Percentiles rank a stretch among this genome's conserved stretches.
Evolutionary conservation across 2,329 filamentous ascomycete genomes (phyloP).

Genomic region (Fusarium nematophilum): DNA sequence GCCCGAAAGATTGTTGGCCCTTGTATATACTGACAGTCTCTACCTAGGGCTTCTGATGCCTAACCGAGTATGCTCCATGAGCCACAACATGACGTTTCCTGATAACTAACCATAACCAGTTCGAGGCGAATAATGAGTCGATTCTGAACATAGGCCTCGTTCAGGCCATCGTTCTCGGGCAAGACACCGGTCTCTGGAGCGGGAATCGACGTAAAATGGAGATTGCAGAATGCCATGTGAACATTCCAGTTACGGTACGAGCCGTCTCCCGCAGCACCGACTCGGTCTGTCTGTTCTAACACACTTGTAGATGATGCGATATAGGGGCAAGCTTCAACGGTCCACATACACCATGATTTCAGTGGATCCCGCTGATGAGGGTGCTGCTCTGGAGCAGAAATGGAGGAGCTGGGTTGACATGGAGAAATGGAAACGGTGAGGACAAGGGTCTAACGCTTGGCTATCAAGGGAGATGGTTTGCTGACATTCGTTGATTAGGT

Average conservation of each 20-base stretch:
- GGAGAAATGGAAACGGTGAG: constrained; percentile 73
- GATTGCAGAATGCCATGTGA: constrained; percentile 63
- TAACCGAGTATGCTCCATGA: constrained; percentile 36
- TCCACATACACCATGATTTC: constrained; percentile 63
- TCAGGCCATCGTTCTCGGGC: constrained; percentile 60
- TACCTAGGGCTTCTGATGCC: constrained; percentile 47
- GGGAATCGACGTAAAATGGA: constrained; percentile 67
- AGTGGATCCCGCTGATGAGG: constrained; percentile 65
- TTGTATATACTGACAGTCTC: neutral
- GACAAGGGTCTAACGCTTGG: neutral
- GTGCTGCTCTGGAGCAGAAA: constrained; percentile 68
- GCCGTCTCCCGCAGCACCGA: too few relatives aligned
- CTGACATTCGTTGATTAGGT: constrained; percentile 49
- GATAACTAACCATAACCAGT: constrained; percentile 45
- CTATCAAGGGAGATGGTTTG: neutral
- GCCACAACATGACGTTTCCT: neutral
- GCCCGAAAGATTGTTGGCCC: neutral
- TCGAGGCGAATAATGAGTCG: constrained; percentile 61
- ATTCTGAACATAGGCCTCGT: constrained; percentile 61
- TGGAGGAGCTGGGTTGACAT: constrained; percentile 73
- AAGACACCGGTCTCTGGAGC: constrained; percentile 66
- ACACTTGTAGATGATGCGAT: constrained; percentile 61
- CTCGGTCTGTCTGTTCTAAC: constrained; percentile 22
- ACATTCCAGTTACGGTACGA: constrained; percentile 59
- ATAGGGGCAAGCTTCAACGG: constrained; percentile 68